These are phyloP conservation scores for Yarrowia divulgata DNA, from an alignment of 805 yeast genomes.

Conservation along the genomic window DNA sequence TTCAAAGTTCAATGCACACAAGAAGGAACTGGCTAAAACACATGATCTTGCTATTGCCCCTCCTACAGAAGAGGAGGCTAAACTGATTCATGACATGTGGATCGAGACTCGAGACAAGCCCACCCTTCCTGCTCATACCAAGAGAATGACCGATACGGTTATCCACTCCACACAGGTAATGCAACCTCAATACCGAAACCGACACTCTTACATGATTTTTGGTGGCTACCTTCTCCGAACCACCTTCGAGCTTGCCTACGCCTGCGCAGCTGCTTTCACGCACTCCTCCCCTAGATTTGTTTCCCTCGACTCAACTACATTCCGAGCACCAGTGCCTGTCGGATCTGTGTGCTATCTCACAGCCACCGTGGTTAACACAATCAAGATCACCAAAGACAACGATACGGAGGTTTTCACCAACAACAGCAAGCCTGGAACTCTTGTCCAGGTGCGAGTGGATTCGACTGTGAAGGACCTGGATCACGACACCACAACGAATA, in stretches of 20 bases:
- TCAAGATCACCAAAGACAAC: constrained; percentile 60
- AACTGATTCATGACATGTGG: constrained; percentile 81
- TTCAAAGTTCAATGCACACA: constrained; percentile 85
- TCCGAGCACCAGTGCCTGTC: constrained; percentile 94
- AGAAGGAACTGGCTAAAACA: constrained; percentile 76
- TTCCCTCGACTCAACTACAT: constrained; percentile 87
- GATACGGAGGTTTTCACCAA: constrained; percentile 29
- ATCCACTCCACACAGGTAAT: constrained; percentile 81
- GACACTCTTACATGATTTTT: constrained; percentile 92
- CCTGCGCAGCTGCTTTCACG: constrained; percentile 89
- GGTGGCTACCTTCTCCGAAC: constrained; percentile 95
- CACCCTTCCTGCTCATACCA: constrained; percentile 58
- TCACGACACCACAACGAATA: constrained; percentile 65
- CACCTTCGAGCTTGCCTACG: constrained; percentile 91
- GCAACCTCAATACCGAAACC: constrained; percentile 96
- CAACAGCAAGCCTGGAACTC: constrained; percentile 62
- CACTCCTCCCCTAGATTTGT: constrained; percentile 87
- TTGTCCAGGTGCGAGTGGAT: constrained; percentile 88
- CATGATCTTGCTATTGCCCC: constrained; percentile 71
- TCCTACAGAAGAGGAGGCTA: constrained; percentile 73
- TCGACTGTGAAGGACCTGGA: constrained; percentile 76
- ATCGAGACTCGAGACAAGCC: constrained; percentile 50
- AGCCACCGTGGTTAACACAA: constrained; percentile 86
- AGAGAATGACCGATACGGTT: constrained; percentile 74
- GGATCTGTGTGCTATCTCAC: constrained; percentile 86